Evolutionary conservation across 129 eudicot species (phyloP), one percentile per base, ranked within the genome.

Genomic region (Tagetes erecta): DNA sequence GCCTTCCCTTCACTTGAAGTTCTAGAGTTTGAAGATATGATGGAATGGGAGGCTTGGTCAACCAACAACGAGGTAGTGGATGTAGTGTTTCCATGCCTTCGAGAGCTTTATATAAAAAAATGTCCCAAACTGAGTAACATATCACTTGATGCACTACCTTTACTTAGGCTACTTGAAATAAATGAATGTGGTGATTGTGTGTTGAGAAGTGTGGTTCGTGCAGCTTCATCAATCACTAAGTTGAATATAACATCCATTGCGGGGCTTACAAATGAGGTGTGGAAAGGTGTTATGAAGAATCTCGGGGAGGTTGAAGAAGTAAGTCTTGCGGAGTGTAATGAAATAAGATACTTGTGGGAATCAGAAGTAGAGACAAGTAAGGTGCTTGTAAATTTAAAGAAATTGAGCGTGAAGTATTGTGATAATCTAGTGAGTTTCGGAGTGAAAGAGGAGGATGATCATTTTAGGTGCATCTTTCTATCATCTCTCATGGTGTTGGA

Each of bases 291-390:
- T 27, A 27, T 27, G 9, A 11, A 1, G 55, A 1, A 39, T 56
- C 33, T 71, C 2, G 30, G 52, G 31, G 41, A 0, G 4, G 41
- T 71, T 38, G 67, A 56, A 56, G 31, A 71, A 39, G 3, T 71
- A 41, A 2, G 0, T 0, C 41, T 71, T 0, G 0, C 0, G 0
- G 0, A 0, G 0, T 70, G 64, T 52, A 20, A 52, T 37, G 65
- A 71, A 53, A 71, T 67, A 45, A 67, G 20, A 10, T 67, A 45
- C 39, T 45, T 67, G 41, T 67, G 57, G 57, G 72, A 67, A 45
- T 67, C 72, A 10, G 31, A 67, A 31, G 0, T 0, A 1, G 56
- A 67, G 57, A 27, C 56, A 31, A 4, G 41, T 44, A 45, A 45
- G 30, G 10, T 45, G 31, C 72, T 67, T 9, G 1, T 10, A 30